Evolutionary conservation across 2,329 filamentous ascomycete genomes (phyloP).

Genomic region (Chrysosporium keratinophilum): DNA sequence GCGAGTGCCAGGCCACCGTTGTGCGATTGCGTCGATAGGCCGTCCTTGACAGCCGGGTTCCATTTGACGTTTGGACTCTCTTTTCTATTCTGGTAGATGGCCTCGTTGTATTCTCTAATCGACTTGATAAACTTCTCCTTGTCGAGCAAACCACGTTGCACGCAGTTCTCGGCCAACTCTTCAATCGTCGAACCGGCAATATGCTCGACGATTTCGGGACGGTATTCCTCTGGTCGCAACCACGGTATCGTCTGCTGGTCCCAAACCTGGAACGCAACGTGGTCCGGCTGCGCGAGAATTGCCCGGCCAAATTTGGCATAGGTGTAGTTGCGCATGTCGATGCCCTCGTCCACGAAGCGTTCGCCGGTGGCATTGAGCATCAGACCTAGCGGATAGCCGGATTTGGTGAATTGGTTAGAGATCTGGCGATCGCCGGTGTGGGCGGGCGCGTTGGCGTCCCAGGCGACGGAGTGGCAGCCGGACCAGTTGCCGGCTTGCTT

Average conservation of each 20-base stretch:
- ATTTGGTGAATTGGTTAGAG: slow-evolving; percentile 60
- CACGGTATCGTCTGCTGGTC: slow-evolving; percentile 44
- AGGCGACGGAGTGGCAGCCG: slow-evolving; percentile 54
- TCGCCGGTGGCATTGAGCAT: slow-evolving; percentile 52
- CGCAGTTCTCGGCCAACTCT: slow-evolving; percentile 46
- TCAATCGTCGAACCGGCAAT: slow-evolving; percentile 44
- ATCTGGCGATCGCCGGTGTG: slow-evolving; percentile 47
- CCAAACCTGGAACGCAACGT: slow-evolving; percentile 56
- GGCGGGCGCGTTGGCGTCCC: slow-evolving; percentile 52
- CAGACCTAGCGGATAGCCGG: slow-evolving; percentile 55
- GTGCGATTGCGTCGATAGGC: slow-evolving; percentile 50
- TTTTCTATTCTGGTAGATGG: slow-evolving; percentile 39
- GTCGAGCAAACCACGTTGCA: slow-evolving; percentile 39
- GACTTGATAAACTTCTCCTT: slow-evolving; percentile 42
- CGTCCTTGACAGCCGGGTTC: slow-evolving; percentile 53
- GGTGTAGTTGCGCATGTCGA: slow-evolving; percentile 56
- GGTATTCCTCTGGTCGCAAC: slow-evolving; percentile 54
- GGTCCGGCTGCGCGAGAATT: slow-evolving; percentile 49
- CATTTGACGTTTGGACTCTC: slow-evolving; percentile 42
- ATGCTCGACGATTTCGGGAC: slow-evolving; percentile 46
- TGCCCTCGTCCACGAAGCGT: slow-evolving; percentile 57
- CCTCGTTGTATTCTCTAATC: slow-evolving; percentile 48
- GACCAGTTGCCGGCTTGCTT: slow-evolving; percentile 50
- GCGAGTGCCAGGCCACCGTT: slow-evolving; percentile 36
- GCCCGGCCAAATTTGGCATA: slow-evolving; percentile 56